Percentiles rank a stretch among this genome's conserved stretches.
phyloP scores from a whole-genome alignment of 495 filamentous ascomycete species.

The Neurospora sp. region DNA sequence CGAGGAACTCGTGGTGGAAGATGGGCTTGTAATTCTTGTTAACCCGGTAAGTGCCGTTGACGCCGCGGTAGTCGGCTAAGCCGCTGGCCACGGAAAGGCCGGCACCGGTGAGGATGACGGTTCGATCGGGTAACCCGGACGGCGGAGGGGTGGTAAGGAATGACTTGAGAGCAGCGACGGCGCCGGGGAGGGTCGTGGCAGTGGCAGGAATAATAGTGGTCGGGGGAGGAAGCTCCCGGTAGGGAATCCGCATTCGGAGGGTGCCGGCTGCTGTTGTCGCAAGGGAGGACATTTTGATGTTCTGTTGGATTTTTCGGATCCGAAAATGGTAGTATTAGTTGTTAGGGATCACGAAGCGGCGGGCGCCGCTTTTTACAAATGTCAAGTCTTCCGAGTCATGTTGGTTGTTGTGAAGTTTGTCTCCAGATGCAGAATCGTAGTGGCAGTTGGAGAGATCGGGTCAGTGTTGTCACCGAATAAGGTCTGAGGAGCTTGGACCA shows the following conservation, averaged over 20 bases:
- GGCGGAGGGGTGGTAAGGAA: slow-evolving; percentile 58
- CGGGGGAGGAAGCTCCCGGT: slow-evolving; percentile 72
- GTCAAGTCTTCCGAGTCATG: not conserved
- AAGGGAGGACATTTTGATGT: slow-evolving; percentile 42
- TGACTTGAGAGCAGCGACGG: slow-evolving; percentile 59
- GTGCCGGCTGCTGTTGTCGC: slow-evolving; percentile 30
- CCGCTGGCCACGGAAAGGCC: slow-evolving; percentile 91
- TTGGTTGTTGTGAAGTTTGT: not conserved
- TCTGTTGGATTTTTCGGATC: not conserved
- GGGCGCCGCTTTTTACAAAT: not conserved
- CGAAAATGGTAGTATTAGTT: not conserved
- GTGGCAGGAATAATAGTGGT: slow-evolving; percentile 62
- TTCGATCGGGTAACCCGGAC: slow-evolving; percentile 30
- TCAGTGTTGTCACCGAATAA: not conserved
- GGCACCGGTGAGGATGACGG: slow-evolving; percentile 79
- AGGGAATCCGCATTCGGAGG: slow-evolving; percentile 69
- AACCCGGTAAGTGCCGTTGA: slow-evolving; percentile 81
- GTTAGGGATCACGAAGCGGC: not conserved
- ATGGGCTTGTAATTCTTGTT: slow-evolving; percentile 86
- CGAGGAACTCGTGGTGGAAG: slow-evolving; percentile 81
- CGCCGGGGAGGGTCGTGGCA: slow-evolving; percentile 59
- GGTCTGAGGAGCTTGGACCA: not conserved
- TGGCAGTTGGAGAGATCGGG: not conserved
- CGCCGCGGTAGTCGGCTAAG: slow-evolving; percentile 84
- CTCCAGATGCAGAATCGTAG: not conserved